These are phyloP conservation scores for Candida corydali DNA, from an alignment of 805 yeast genomes.

Conservation along the genomic window DNA sequence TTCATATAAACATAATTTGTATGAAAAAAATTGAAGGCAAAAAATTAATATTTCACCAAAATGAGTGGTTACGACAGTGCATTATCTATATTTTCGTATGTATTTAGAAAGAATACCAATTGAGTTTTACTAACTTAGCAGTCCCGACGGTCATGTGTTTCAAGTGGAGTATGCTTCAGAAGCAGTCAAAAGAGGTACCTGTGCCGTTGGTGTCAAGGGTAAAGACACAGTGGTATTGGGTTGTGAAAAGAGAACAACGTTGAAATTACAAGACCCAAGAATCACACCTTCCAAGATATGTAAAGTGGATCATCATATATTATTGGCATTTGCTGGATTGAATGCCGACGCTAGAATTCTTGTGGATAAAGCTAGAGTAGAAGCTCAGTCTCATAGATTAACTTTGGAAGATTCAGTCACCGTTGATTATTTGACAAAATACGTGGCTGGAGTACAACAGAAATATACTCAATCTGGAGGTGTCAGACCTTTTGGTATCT, in stretches of 20 bases:
- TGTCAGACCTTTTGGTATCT: slow-evolving; percentile 95
- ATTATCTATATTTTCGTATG: slow-evolving; percentile 90
- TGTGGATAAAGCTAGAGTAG: slow-evolving; percentile 92
- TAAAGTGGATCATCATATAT: slow-evolving; percentile 83
- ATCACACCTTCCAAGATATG: slow-evolving; percentile 94
- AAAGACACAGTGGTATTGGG: slow-evolving; percentile 85
- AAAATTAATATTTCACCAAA: slow-evolving; percentile 2
- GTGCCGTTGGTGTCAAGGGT: slow-evolving; percentile 97
- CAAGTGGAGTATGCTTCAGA: slow-evolving; percentile 98
- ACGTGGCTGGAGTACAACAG: slow-evolving; percentile 97
- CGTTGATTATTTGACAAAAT: slow-evolving; percentile 86
- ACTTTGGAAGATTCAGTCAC: slow-evolving; percentile 94
- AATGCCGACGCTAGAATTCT: slow-evolving; percentile 97
- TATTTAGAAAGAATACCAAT: slow-evolving; percentile 13
- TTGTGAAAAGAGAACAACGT: slow-evolving; percentile 92
- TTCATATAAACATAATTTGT: slow-evolving; percentile 3
- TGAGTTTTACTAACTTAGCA: slow-evolving; percentile 31
- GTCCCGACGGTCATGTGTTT: slow-evolving; percentile 98
- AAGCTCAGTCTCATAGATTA: slow-evolving; percentile 91
- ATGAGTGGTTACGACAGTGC: slow-evolving; percentile 99
- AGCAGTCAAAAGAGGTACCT: slow-evolving; percentile 97
- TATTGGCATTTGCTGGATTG: slow-evolving; percentile 93
- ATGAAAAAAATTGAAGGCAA: slow-evolving; percentile 5
- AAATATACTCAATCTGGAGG: slow-evolving; percentile 97
- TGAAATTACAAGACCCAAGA: slow-evolving; percentile 93